Conservation (phyloP, 208 protist species). For the Trypanosoma melophagium region DNA sequence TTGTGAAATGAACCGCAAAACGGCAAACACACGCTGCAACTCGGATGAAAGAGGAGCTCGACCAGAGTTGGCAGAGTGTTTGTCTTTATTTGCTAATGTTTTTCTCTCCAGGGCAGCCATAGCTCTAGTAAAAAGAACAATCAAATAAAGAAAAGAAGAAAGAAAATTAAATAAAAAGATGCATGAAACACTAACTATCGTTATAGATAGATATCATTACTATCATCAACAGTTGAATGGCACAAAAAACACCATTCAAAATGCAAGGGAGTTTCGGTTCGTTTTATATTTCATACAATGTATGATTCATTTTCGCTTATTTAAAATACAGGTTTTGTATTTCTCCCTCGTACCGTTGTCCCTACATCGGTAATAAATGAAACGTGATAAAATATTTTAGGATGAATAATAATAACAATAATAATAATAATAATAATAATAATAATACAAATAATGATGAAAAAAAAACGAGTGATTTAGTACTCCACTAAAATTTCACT, state of each 20-base stretch:
- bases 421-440: not conserved
- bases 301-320: not conserved
- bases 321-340: not conserved
- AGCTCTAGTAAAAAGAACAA: too few species aligned
- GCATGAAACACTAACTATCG: too few species aligned
- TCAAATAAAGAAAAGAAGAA: too few species aligned
- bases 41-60: slow-evolving; percentile 22
- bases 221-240: too few species aligned
- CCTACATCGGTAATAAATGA: not conserved
- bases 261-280: too few species aligned
- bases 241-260: too few species aligned
- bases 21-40: slow-evolving; percentile 50
- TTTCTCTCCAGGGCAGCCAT: not conserved
- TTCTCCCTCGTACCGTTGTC: not conserved
- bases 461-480: not conserved
- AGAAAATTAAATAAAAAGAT: too few species aligned
- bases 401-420: not conserved
- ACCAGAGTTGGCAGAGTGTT: not conserved
- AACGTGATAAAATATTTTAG: not conserved
- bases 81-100: not conserved
- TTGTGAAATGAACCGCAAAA: slow-evolving; percentile 55
- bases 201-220: too few species aligned
- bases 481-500: not conserved
- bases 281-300: not conserved
- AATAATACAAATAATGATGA: not conserved